Conservation (phyloP, 129 eudicot species). For the Lactuca sativa region DNA sequence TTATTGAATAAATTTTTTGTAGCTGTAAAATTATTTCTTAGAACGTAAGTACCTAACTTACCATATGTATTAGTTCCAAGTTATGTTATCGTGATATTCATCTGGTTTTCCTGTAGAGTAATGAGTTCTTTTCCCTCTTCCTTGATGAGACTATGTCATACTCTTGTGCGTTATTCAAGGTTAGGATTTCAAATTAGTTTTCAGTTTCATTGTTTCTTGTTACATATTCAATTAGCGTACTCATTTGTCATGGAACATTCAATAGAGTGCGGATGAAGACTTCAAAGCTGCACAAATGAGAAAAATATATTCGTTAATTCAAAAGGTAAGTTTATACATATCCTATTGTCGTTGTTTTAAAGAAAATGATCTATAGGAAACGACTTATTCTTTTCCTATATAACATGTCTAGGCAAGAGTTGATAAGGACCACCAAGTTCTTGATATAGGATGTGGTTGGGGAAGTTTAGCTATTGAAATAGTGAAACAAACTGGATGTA, state of each 20-base stretch:
- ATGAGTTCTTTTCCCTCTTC: slow-evolving; percentile 67
- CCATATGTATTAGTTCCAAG: no score
- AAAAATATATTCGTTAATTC: slow-evolving; percentile 58
- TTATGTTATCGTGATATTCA: not conserved
- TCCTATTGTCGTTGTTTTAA: not conserved
- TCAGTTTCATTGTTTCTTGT: not conserved
- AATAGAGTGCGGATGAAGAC: slow-evolving; percentile 57
- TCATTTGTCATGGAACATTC: not conserved
- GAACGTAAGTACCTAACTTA: no score
- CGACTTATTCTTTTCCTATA: no score
- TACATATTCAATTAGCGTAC: not conserved
- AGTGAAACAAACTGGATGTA: slow-evolving; percentile 76
- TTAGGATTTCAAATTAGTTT: slow-evolving; percentile 13
- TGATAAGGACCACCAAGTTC: slow-evolving; percentile 52
- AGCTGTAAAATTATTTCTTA: no score
- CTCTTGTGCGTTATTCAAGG: slow-evolving; percentile 80
- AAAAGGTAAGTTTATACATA: slow-evolving; percentile 43
- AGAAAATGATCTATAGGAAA: not conserved
- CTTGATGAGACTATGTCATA: slow-evolving; percentile 87
- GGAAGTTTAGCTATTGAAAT: slow-evolving; percentile 78
- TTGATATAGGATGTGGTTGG: slow-evolving; percentile 92
- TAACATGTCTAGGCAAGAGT: slow-evolving; percentile 52
- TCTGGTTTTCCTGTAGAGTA: slow-evolving; percentile 43
- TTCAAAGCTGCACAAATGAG: slow-evolving; percentile 67
- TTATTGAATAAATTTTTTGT: no score